Percentiles rank a stretch among this genome's conserved stretches.
These are phyloP conservation scores for Sporothrix dimorphospora DNA, from an alignment of 2,329 filamentous ascomycete species.

Conservation along the genomic window DNA sequence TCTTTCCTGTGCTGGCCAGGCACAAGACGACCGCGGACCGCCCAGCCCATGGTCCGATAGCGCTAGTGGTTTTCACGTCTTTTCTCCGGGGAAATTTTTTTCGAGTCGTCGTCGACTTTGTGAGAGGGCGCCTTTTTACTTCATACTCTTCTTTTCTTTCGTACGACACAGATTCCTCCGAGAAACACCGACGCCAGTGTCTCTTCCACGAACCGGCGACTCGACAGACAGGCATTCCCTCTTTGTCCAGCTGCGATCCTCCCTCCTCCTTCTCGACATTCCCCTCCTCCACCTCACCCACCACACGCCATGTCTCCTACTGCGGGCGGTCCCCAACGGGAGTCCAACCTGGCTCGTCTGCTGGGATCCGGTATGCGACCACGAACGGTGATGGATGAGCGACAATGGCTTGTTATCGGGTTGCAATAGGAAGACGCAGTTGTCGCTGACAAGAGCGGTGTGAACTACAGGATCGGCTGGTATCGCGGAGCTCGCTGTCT, in stretches of 20 bases:
- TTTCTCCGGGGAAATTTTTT: conserved; percentile 28
- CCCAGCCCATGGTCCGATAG: conserved; percentile 27
- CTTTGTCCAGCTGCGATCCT: neutral
- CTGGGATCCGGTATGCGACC: conserved; percentile 77
- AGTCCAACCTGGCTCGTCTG: conserved; percentile 85
- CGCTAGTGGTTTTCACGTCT: conserved; percentile 27
- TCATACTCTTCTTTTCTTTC: neutral
- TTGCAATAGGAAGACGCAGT: neutral
- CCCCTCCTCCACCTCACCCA: neutral
- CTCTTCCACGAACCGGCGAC: neutral
- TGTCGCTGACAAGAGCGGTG: conserved; percentile 32
- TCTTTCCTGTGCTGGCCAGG: neutral
- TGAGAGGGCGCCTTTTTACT: conserved; percentile 18
- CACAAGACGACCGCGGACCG: neutral
- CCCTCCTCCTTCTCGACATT: neutral
- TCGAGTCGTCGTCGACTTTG: conserved; percentile 8
- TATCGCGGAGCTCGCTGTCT: conserved; percentile 89
- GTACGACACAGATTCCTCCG: neutral
- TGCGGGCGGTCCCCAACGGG: conserved; percentile 63
- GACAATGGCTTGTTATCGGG: neutral
- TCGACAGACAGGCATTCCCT: neutral
- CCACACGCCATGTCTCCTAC: conserved; percentile 61
- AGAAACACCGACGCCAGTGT: conserved; percentile 4
- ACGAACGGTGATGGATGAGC: neutral
- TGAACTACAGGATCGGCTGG: conserved; percentile 74